Evolutionary conservation across 1,139 yeast genomes (phyloP).

Genomic region (Wickerhamomyces sp.): DNA sequence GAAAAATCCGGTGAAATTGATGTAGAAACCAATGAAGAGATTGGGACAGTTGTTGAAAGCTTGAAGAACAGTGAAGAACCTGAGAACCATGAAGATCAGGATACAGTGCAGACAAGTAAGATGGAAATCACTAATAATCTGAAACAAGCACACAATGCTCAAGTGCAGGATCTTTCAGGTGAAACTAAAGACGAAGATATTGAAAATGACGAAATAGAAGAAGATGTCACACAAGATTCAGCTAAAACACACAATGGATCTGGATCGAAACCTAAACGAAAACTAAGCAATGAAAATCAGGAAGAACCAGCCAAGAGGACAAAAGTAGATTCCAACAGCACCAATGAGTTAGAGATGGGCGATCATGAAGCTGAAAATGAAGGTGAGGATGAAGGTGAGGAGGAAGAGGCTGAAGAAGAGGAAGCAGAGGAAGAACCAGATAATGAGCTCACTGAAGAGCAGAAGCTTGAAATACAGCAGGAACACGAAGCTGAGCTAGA

Average conservation of each 20-base stretch:
- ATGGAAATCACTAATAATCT: not conserved
- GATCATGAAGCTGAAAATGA: slow-evolving; percentile 14
- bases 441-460: slow-evolving; percentile 28
- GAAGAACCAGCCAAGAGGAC: slow-evolving; percentile 1
- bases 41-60: slow-evolving; percentile 14
- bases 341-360: not conserved
- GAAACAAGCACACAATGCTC: not conserved
- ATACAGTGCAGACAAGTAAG: not conserved
- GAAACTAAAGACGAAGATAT: too few relatives aligned
- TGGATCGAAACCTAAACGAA: too few relatives aligned
- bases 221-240: not conserved
- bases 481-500: slow-evolving; percentile 44
- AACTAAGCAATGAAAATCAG: not conserved
- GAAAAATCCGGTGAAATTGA: slow-evolving; percentile 15
- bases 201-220: slow-evolving; percentile 5
- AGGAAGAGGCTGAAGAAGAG: slow-evolving; percentile 20
- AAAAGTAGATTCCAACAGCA: slow-evolving; percentile 4
- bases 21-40: slow-evolving; percentile 10
- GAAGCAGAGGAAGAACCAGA: slow-evolving; percentile 22
- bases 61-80: slow-evolving; percentile 11
- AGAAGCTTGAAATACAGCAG: slow-evolving; percentile 30
- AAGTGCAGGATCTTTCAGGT: too few relatives aligned
- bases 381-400: slow-evolving; percentile 10
- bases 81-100: slow-evolving; percentile 10
- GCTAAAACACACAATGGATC: too few relatives aligned